These are phyloP conservation scores for Colletotrichum horii DNA, from an alignment of 2,329 filamentous ascomycete species.

Conservation along the genomic window DNA sequence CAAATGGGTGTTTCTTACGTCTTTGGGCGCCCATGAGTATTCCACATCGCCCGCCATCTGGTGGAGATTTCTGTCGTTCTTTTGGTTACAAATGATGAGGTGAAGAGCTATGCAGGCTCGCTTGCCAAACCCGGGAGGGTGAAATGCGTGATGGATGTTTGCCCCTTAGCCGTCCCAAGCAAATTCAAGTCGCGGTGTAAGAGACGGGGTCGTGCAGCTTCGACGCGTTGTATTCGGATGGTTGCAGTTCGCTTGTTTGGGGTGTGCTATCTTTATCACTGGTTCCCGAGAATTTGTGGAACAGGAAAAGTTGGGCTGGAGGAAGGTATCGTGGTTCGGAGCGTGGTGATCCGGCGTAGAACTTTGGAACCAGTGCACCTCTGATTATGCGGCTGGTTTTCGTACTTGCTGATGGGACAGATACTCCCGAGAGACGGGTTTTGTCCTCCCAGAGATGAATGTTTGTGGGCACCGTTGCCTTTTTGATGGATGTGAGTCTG, in stretches of 20 bases:
- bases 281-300: not conserved
- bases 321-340: not conserved
- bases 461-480: not conserved
- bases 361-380: not conserved
- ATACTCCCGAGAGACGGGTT: not conserved
- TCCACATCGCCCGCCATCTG: slow-evolving; percentile 46
- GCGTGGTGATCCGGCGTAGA: not conserved
- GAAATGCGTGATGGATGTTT: not conserved
- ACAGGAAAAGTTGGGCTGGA: not conserved
- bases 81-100: not conserved
- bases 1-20: slow-evolving; percentile 34
- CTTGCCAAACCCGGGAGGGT: not conserved
- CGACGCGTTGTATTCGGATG: slow-evolving; percentile 2
- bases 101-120: not conserved
- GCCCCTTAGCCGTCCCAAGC: not conserved
- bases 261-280: not conserved
- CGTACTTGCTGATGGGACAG: not conserved
- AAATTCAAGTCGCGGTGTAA: not conserved
- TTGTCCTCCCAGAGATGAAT: not conserved
- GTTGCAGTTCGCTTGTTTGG: not conserved
- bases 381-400: not conserved
- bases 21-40: slow-evolving; percentile 54
- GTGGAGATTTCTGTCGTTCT: not conserved
- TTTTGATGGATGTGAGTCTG: slow-evolving; percentile 1
- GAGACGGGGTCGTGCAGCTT: slow-evolving; percentile 4